Base-by-base conservation (phyloP, 2,329 filamentous ascomycete genomes). In the Gnomoniopsis smithogilvyi region DNA sequence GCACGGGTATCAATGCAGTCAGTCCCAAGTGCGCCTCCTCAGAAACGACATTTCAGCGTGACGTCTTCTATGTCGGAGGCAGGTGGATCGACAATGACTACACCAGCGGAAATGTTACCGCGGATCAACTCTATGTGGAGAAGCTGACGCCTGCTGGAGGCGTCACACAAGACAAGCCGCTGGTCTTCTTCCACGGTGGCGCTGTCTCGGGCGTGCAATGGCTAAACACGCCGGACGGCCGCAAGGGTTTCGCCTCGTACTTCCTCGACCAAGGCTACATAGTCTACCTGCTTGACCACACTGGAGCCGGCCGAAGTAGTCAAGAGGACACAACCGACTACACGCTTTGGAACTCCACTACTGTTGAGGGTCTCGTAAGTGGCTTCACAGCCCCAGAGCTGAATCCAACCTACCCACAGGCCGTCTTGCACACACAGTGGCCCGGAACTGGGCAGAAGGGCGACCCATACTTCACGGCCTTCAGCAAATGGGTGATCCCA, bases 401-500 rank as follows among this genome's bases (percentile, higher is more conserved):
- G 43, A 66, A 63, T 54, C 58, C 64, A 47, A 64, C 67, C 17
- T 72, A 70, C 64, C 69, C 70, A 2, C 70, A 71, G 59, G 69
- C 70, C 24, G 63, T 63, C 51, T 59, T 70, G 22, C 70, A 72
- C 59, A 70, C 70, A 0, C 70, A 72, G 54, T 72, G 69, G 69
- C 70, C 70, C 11, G 70, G 70, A 26, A 67, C 66, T 10, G 69
- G 68, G 2, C 64, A 65, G 41, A 60, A 63, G 11, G 77, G 78
- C 10, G 79, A 82, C 62, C 63, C 74, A 1, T 68, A 69, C 11
- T 82, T 82, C 62, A 79, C 82, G 64, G 68, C 71, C 4, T 80
- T 80, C 64, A 78, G 78, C 68, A 71, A 72, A 34, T 73, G 73
- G 33, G 71, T 77, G 51, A 69, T 79, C 3, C 76, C 74, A 19